Evolutionary conservation across 2,329 filamentous ascomycete species (phyloP).

Genomic region (Hypoxylon sp.): DNA sequence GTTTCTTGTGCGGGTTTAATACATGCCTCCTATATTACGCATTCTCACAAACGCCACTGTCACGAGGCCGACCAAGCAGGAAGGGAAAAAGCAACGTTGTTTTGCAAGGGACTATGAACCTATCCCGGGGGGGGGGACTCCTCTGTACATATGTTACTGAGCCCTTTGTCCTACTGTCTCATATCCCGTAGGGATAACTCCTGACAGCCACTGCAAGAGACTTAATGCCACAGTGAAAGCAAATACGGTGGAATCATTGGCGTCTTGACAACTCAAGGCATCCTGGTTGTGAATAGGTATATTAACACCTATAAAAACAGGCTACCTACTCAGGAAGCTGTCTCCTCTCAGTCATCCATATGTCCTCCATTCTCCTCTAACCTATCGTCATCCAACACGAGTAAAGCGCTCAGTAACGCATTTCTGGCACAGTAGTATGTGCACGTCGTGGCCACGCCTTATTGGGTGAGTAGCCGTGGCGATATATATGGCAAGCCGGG

Average conservation of each 20-base stretch:
- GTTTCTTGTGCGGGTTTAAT: too few species aligned
- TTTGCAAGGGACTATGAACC: too few species aligned
- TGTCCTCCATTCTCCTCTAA: neutral
- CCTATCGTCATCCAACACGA: neutral
- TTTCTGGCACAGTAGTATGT: neutral
- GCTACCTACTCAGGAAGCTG: neutral
- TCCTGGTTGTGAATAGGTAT: neutral
- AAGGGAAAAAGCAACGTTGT: too few species aligned
- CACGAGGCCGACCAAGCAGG: too few species aligned
- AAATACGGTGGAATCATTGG: neutral
- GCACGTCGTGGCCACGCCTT: neutral
- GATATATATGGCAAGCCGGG: neutral
- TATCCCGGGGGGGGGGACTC: too few species aligned
- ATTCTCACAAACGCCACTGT: neutral
- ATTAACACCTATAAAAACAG: neutral
- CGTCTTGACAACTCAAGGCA: neutral
- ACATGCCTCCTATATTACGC: neutral
- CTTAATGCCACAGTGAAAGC: too few species aligned
- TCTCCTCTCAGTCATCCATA: neutral
- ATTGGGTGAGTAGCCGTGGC: neutral
- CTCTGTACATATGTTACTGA: too few species aligned
- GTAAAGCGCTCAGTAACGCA: neutral
- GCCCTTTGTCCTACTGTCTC: too few species aligned
- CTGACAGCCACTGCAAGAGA: too few species aligned
- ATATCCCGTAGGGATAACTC: too few species aligned